Evolutionary conservation across 805 yeast species (phyloP).

Genomic region (Starmera quercuum): DNA sequence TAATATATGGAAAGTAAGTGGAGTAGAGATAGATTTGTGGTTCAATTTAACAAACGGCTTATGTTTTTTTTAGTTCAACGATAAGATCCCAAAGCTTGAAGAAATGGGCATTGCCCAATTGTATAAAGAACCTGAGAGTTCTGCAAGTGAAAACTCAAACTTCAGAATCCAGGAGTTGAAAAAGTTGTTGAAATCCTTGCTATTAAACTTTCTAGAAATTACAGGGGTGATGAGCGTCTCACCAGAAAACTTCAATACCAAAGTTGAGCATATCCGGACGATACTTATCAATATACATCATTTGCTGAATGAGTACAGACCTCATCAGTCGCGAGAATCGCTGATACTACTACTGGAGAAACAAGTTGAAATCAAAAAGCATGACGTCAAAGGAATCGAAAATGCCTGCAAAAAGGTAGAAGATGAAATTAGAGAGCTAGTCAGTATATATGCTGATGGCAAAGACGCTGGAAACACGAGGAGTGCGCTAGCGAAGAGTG

Average conservation of each 20-base stretch:
- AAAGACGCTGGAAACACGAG: too few relatives aligned
- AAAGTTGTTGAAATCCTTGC: constrained; percentile 67
- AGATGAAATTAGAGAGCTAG: constrained; percentile 25
- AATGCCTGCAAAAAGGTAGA: constrained; percentile 33
- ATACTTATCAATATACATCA: constrained; percentile 88
- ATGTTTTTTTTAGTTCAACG: constrained; percentile 34
- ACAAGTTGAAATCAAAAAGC: constrained; percentile 56
- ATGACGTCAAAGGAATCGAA: constrained; percentile 40
- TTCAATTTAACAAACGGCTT: too few relatives aligned
- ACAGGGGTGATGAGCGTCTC: constrained; percentile 69
- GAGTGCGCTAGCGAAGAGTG: too few relatives aligned
- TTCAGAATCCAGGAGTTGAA: constrained; percentile 64
- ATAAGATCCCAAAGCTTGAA: constrained; percentile 65
- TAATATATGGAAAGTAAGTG: constrained; percentile 67
- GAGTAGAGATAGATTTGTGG: too few relatives aligned
- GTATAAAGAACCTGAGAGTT: constrained; percentile 31
- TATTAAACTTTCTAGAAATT: constrained; percentile 75
- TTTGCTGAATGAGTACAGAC: constrained; percentile 82
- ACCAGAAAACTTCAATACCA: constrained; percentile 55
- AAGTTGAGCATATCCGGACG: constrained; percentile 72
- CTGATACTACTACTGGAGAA: constrained; percentile 66
- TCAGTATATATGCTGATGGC: constrained; percentile 19
- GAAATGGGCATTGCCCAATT: constrained; percentile 75
- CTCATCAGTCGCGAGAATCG: constrained; percentile 92
- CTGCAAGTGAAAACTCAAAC: constrained; percentile 32